A percentile compares a stretch with the other conserved stretches of the same genome.
Conservation (phyloP, 2,329 filamentous ascomycete genomes). For the Calonectria honghensis region DNA sequence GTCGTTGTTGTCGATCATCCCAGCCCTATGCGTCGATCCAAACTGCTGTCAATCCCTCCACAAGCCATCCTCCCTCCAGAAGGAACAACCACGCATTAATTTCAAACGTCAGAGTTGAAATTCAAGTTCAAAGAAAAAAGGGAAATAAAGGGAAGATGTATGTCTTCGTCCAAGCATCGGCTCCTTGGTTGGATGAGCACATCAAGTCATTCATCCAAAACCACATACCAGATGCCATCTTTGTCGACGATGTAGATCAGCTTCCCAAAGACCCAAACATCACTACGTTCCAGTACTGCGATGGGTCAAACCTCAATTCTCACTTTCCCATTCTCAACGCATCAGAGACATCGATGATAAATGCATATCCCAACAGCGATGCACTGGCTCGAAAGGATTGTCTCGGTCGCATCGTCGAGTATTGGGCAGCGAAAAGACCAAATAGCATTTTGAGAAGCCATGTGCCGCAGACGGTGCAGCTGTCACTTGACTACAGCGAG, state of each 20-base stretch:
- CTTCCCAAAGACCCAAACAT: constrained; percentile 52
- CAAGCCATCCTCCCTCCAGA: constrained; percentile 23
- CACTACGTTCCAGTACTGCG: constrained; percentile 58
- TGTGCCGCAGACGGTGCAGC: constrained; percentile 57
- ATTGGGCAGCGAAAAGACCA: constrained; percentile 61
- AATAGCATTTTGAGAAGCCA: constrained; percentile 57
- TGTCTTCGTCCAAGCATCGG: constrained; percentile 49
- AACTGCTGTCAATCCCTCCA: constrained; percentile 9
- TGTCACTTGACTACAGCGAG: constrained; percentile 62
- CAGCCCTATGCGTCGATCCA: constrained; percentile 22
- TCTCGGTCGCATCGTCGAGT: constrained; percentile 59
- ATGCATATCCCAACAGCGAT: constrained; percentile 63
- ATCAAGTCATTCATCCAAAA: constrained; percentile 56
- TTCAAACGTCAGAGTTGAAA: neutral
- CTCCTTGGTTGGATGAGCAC: constrained; percentile 59
- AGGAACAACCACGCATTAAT: neutral
- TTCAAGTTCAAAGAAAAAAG: neutral
- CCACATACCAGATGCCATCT: constrained; percentile 56
- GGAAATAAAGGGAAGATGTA: constrained; percentile 43
- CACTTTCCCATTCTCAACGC: constrained; percentile 60
- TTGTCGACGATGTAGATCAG: constrained; percentile 53
- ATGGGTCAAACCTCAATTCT: constrained; percentile 59
- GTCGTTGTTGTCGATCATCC: neutral
- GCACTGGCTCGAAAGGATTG: constrained; percentile 62
- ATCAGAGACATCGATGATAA: constrained; percentile 57